These are phyloP conservation scores for Penicillium simplicissimum DNA, from an alignment of 495 filamentous ascomycete genomes.

Conservation along the genomic window DNA sequence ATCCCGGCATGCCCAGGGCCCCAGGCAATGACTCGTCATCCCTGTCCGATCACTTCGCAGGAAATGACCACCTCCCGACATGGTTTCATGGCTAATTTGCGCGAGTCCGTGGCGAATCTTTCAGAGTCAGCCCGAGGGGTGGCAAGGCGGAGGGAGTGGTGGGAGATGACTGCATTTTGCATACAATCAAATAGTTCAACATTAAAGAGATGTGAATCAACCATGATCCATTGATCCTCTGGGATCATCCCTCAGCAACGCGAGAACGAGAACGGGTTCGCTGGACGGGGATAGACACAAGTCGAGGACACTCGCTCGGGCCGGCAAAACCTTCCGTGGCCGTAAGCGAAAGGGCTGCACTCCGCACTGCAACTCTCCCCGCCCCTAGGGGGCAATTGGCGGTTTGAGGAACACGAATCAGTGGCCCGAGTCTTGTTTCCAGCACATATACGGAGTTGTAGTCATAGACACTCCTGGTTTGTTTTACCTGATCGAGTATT, in stretches of 20 bases:
- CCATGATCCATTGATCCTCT: neutral
- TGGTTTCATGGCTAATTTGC: conserved; percentile 1
- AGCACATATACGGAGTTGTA: neutral
- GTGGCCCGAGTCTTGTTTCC: neutral
- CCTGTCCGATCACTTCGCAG: neutral
- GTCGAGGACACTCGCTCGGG: neutral
- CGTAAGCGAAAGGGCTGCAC: conserved; percentile 1
- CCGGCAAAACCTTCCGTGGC: conserved; percentile 8
- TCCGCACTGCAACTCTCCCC: conserved; percentile 5
- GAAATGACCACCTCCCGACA: neutral
- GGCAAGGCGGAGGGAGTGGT: neutral
- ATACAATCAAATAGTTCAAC: too few relatives aligned
- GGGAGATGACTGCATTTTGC: too few relatives aligned
- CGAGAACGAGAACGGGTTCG: too few relatives aligned
- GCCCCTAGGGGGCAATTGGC: neutral
- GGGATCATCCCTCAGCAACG: too few relatives aligned
- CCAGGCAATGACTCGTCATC: neutral
- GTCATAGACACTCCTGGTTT: neutral
- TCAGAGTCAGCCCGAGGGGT: neutral
- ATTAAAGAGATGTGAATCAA: neutral
- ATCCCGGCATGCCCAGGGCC: neutral
- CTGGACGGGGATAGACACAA: too few relatives aligned
- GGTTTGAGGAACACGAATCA: neutral
- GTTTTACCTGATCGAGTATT: too few relatives aligned
- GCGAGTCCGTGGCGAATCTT: neutral